These are phyloP conservation scores for Solanum acaule DNA, from an alignment of 257 asterid genomes.

Conservation along the genomic window DNA sequence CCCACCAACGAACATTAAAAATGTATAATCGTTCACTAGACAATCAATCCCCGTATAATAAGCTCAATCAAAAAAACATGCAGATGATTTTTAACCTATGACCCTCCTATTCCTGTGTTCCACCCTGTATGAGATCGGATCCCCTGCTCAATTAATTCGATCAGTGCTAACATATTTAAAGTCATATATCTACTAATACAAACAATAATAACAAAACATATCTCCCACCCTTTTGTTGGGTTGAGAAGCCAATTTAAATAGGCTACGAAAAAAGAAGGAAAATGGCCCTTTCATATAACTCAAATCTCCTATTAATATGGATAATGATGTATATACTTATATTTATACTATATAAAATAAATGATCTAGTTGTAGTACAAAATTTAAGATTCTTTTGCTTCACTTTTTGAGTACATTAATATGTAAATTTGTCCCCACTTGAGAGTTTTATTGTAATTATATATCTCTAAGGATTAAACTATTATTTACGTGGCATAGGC, in stretches of 20 bases:
- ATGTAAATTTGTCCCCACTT: background rate
- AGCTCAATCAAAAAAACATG: too few relatives aligned
- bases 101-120: fast-evolving
- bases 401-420: background rate
- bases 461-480: background rate
- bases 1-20: too few relatives aligned
- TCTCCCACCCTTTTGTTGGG: background rate
- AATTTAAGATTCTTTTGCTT: background rate
- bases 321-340: background rate
- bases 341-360: background rate
- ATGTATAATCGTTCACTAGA: background rate
- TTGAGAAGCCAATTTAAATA: background rate
- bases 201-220: background rate
- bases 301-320: background rate
- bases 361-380: background rate
- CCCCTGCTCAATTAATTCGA: background rate
- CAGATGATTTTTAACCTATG: background rate
- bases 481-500: background rate
- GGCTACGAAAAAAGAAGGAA: background rate
- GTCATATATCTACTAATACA: background rate
- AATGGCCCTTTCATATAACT: background rate
- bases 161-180: too few relatives aligned
- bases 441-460: background rate
- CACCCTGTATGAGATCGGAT: fast-evolving
- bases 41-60: background rate